phyloP scores from a whole-genome alignment of 1,284 basidiomycete species.

The Volvariella surrecta region DNA sequence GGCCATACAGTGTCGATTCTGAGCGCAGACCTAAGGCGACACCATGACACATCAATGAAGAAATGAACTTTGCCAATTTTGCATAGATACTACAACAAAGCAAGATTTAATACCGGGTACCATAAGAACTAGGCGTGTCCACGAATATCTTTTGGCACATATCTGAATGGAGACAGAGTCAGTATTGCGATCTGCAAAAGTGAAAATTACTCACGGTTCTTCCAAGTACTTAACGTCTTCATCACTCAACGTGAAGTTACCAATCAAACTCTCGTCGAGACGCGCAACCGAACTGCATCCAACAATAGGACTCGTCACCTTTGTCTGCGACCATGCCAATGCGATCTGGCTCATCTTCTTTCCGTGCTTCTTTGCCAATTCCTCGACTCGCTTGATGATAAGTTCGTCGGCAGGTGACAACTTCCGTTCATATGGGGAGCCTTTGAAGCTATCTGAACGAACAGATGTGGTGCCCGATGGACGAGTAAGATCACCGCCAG shows the following conservation, averaged over 20 bases:
- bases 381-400: conserved; percentile 33
- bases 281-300: conserved; percentile 11
- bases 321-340: conserved; percentile 27
- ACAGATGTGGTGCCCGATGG: conserved; percentile 20
- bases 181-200: too few relatives aligned
- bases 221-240: not conserved
- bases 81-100: too few relatives aligned
- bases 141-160: too few relatives aligned
- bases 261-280: not conserved
- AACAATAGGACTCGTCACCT: conserved; percentile 32
- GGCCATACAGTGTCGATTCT: too few relatives aligned
- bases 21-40: too few relatives aligned
- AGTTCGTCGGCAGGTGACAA: conserved; percentile 20
- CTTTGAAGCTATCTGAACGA: conserved; percentile 14
- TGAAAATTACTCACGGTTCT: too few relatives aligned
- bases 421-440: conserved; percentile 19
- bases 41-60: too few relatives aligned
- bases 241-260: not conserved
- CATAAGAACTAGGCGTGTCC: too few relatives aligned
- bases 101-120: too few relatives aligned
- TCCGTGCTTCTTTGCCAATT: conserved; percentile 26
- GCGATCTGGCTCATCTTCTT: conserved; percentile 34
- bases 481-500: conserved; percentile 29
- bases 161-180: too few relatives aligned
- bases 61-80: too few relatives aligned